Evolutionary conservation across 176 grass and related monocot species (phyloP).

Genomic region (Raddia distichophylla): DNA sequence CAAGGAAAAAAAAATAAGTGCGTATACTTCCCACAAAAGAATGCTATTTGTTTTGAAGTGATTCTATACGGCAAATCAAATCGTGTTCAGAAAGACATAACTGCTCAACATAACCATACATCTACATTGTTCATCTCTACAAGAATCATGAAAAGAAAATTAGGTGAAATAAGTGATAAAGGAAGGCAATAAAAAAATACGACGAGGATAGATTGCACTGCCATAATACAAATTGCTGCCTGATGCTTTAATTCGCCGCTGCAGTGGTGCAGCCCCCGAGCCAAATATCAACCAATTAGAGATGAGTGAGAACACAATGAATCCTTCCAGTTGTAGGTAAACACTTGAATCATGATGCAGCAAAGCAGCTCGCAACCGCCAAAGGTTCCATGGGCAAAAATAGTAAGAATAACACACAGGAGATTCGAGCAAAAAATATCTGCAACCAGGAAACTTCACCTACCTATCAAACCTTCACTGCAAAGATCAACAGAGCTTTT

Average conservation of each 20-base stretch:
- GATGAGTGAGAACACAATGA: conserved; percentile 50
- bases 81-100: conserved; percentile 38
- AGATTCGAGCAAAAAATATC: conserved; percentile 49
- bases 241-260: conserved; percentile 46
- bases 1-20: not conserved
- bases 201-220: conserved; percentile 41
- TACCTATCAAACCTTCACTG: conserved; percentile 56
- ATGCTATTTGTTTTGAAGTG: conserved; percentile 35
- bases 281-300: conserved; percentile 52
- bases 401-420: conserved; percentile 49
- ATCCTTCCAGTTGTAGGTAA: conserved; percentile 55
- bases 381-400: conserved; percentile 44
- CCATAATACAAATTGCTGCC: conserved; percentile 57
- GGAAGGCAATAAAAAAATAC: conserved; percentile 60
- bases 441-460: conserved; percentile 51
- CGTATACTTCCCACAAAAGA: conserved; percentile 2
- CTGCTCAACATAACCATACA: conserved; percentile 48
- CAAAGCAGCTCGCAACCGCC: conserved; percentile 42
- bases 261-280: conserved; percentile 25
- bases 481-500: conserved; percentile 32
- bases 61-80: conserved; percentile 46
- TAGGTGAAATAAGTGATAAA: conserved; percentile 3
- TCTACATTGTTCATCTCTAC: conserved; percentile 54
- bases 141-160: conserved; percentile 37
- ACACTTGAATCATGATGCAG: conserved; percentile 47